phyloP scores from a whole-genome alignment of 306 rosid species.

The Trifolium dubium region DNA sequence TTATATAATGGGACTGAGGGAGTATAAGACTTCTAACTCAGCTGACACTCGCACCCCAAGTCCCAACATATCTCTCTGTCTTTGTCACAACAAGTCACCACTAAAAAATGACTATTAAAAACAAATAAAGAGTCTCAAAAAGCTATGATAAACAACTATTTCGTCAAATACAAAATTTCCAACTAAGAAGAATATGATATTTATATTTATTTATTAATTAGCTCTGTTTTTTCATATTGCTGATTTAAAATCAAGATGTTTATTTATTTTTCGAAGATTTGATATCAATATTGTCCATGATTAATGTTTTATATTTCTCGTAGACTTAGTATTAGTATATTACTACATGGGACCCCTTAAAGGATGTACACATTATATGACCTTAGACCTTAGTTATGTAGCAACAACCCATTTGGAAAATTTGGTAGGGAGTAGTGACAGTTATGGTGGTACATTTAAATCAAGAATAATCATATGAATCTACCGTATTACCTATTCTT shows the following conservation, averaged over 20 bases:
- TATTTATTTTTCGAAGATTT: too few relatives aligned
- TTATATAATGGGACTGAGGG: too few relatives aligned
- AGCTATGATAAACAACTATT: too few relatives aligned
- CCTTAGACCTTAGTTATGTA: constrained; percentile 22
- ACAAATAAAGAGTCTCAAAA: neutral
- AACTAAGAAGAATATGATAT: too few relatives aligned
- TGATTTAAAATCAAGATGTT: too few relatives aligned
- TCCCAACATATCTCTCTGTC: neutral
- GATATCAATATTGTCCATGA: neutral
- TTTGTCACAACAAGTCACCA: neutral
- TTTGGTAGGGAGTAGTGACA: constrained; percentile 23
- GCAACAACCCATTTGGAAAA: constrained; percentile 37
- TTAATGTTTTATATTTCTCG: constrained; percentile 1
- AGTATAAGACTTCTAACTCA: too few relatives aligned
- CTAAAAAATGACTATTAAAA: neutral
- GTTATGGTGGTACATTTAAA: constrained; percentile 23
- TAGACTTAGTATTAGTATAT: neutral
- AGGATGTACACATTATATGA: constrained; percentile 6
- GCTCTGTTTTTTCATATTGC: too few relatives aligned
- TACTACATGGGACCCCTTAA: constrained; percentile 39
- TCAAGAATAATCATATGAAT: constrained; percentile 34
- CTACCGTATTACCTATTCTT: constrained; percentile 42
- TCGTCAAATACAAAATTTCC: too few relatives aligned
- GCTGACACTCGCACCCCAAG: too few relatives aligned
- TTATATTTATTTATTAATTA: too few relatives aligned